phyloP scores from a whole-genome alignment of 1,284 basidiomycete species.

The Cutaneotrichosporon dermatis region DNA sequence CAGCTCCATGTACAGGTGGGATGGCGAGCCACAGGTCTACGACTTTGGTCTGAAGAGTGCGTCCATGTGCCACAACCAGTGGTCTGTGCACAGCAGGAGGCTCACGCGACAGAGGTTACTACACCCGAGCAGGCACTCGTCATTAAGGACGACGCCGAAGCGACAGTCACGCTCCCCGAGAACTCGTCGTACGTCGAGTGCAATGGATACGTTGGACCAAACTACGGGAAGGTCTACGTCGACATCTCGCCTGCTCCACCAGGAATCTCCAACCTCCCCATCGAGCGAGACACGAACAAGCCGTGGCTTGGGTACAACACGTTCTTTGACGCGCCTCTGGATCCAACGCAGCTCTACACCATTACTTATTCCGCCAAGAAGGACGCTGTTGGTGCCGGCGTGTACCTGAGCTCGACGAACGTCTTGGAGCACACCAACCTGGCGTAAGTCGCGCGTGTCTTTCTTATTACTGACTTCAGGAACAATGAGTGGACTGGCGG shows the following conservation, averaged over 20 bases:
- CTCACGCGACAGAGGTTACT: neutral
- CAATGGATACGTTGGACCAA: neutral
- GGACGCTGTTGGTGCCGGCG: neutral
- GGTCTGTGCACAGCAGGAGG: neutral
- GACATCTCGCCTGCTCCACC: neutral
- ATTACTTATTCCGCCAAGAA: neutral
- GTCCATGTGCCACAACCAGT: neutral
- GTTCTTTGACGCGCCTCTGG: neutral
- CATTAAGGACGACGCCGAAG: neutral
- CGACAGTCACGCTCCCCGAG: neutral
- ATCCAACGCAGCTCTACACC: neutral
- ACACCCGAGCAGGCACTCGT: neutral
- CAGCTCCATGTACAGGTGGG: neutral
- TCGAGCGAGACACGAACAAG: neutral
- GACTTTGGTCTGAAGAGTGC: neutral
- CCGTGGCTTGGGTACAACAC: neutral
- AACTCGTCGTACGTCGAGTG: neutral
- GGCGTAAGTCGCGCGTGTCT: neutral
- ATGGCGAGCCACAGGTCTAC: neutral
- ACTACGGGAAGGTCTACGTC: neutral
- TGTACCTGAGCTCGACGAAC: neutral
- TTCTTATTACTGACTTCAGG: neutral
- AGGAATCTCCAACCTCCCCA: neutral
- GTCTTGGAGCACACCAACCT: neutral
- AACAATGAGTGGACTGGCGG: neutral